Evolutionary conservation across 441 rosid species (phyloP).

Genomic region (Populus hybrid): DNA sequence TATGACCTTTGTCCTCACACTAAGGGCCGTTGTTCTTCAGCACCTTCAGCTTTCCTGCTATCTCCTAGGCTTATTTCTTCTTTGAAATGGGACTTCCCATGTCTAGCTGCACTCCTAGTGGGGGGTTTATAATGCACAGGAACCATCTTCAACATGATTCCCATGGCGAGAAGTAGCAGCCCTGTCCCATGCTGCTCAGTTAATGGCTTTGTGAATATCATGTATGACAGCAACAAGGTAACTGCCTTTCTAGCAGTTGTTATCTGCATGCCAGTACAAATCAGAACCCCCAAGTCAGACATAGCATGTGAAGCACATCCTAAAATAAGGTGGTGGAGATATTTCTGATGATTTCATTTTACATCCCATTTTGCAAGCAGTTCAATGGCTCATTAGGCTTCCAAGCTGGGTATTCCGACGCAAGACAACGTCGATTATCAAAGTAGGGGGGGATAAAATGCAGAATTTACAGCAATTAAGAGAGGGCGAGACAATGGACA

Average conservation of each 20-base stretch:
- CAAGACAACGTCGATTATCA: neutral
- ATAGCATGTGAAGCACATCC: neutral
- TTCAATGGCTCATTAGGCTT: neutral
- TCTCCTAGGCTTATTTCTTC: conserved; percentile 22
- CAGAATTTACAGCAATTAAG: neutral
- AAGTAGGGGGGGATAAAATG: neutral
- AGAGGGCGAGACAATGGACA: neutral
- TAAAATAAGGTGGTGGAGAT: neutral
- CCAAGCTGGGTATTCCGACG: neutral
- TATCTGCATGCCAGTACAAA: conserved; percentile 39
- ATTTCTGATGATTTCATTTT: neutral
- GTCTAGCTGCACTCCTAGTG: conserved; percentile 24
- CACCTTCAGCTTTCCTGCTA: conserved; percentile 18
- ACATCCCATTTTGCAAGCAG: neutral
- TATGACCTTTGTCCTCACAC: conserved; percentile 27
- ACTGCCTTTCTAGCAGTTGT: conserved; percentile 86
- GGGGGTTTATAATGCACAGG: conserved; percentile 45
- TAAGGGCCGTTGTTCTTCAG: conserved; percentile 50
- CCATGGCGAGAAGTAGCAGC: conserved; percentile 68
- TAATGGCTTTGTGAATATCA: conserved; percentile 81
- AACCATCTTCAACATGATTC: conserved; percentile 68
- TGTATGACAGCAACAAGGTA: conserved; percentile 62
- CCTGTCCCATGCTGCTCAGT: conserved; percentile 76
- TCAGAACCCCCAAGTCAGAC: conserved; percentile 11
- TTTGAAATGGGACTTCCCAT: conserved; percentile 15